phyloP scores from a whole-genome alignment of 1,139 yeast genomes.

The Pichia kudriavzevii region DNA sequence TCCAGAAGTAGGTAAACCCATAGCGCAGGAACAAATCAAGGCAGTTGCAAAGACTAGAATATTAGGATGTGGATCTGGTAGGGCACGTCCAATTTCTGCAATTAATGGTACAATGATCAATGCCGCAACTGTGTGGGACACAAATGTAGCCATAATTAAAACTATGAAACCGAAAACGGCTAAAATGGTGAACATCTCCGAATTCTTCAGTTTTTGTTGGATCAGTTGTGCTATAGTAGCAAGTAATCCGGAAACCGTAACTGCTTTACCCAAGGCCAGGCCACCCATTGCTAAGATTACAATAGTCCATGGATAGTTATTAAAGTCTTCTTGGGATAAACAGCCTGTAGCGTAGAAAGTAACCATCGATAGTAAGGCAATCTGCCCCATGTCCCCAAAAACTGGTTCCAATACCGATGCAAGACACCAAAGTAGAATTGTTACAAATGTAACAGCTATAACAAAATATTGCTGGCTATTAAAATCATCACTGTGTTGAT shows the following conservation, averaged over 20 bases:
- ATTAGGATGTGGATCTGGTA: constrained; percentile 65
- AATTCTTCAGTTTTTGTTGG: constrained; percentile 50
- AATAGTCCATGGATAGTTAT: constrained; percentile 90
- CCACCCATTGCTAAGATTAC: constrained; percentile 96
- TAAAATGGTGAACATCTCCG: constrained; percentile 61
- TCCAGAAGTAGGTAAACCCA: constrained; percentile 95
- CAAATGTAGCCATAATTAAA: constrained; percentile 82
- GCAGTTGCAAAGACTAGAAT: constrained; percentile 79
- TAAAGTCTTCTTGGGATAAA: constrained; percentile 76
- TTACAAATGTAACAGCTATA: constrained; percentile 52
- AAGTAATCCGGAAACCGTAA: constrained; percentile 77
- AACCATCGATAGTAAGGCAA: constrained; percentile 78
- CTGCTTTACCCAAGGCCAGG: constrained; percentile 85
- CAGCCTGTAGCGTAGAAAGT: constrained; percentile 84
- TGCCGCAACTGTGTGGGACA: constrained; percentile 94
- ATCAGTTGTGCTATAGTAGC: constrained; percentile 68
- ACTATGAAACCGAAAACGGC: constrained; percentile 73
- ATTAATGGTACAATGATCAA: constrained; percentile 83
- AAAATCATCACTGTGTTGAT: constrained; percentile 52
- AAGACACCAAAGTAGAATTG: constrained; percentile 83
- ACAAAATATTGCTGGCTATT: constrained; percentile 70
- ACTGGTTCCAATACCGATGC: constrained; percentile 58
- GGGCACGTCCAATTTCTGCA: constrained; percentile 71
- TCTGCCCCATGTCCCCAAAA: constrained; percentile 86
- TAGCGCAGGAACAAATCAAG: constrained; percentile 79